Evolutionary conservation across 257 asterid genomes (phyloP), one percentile per base, ranked within the genome.

Genomic region (Solanum neorickii): DNA sequence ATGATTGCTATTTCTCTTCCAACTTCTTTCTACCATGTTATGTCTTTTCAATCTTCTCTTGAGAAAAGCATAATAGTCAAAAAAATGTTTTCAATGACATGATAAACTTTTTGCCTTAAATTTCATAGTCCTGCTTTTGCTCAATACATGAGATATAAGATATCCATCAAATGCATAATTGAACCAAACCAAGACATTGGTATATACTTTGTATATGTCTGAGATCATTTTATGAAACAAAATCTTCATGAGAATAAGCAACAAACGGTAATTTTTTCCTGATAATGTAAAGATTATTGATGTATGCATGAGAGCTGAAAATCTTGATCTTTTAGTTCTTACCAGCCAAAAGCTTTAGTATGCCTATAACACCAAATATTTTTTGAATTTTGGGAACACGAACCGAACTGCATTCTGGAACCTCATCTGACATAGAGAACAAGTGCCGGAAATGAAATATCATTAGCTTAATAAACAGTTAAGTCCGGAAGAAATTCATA

Each of bases 281-380:
- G 18, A 73, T 73, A 37, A 73, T 73, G 49, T 73, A 37, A 9
- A 39, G 37, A 29, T 52, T 2, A 18, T 72, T 35, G 49, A 73
- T 35, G 49, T 73, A 73, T 73, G 29, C 39, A 0, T 37, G 42
- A 80, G 21, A 46, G 84, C 66, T 16, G 66, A 46, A 46, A 46
- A 78, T 15, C 42, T 25, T 44, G 83, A 44, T n/a, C 14, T 42
- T 82, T 82, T 82, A 29, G 69, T 18, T 11, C 93, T 86, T 90
- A 90, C 99, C 98, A 92, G 96, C 93, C 60, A 92, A 65, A 39
- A 97, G 95, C 93, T 95, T 97, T 86, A 96, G 89, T 89, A 91
- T 90, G 83, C 99, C 99, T 87, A 96, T 91, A 18, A 97, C 94
- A 87, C 99, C 99, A 84, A 91, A 97, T 87, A 97, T 90, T 16